Conservation (phyloP, 768 basidiomycete species). For the Leccinellum luteum region DNA sequence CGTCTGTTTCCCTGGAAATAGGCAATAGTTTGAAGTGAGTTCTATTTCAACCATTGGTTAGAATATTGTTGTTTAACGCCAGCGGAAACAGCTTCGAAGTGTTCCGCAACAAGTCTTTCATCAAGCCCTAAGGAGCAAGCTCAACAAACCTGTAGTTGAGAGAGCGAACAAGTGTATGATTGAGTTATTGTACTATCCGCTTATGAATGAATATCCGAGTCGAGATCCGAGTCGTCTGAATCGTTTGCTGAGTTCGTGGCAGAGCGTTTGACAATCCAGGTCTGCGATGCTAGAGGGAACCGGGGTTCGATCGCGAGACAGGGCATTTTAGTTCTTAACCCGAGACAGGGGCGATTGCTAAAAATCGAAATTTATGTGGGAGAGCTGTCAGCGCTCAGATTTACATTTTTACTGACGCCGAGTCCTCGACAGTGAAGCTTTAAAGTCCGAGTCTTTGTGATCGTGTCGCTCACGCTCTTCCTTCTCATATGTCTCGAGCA, state of each 20-base stretch:
- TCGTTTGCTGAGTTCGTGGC: too few relatives aligned
- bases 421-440: slow-evolving; percentile 49
- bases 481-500: slow-evolving; percentile 83
- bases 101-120: neutral
- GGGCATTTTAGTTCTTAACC: too few relatives aligned
- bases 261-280: slow-evolving; percentile 47
- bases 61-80: neutral
- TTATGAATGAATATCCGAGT: neutral
- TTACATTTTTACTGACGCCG: neutral
- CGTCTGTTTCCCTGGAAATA: too few relatives aligned
- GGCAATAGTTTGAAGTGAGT: neutral
- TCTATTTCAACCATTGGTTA: neutral
- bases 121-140: neutral
- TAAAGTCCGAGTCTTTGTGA: slow-evolving; percentile 81
- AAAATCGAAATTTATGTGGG: too few relatives aligned
- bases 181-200: neutral
- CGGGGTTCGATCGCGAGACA: too few relatives aligned
- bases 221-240: neutral
- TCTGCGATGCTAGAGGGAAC: too few relatives aligned
- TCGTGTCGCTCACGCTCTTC: slow-evolving; percentile 78
- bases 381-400: too few relatives aligned
- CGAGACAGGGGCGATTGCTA: too few relatives aligned
- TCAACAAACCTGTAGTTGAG: neutral
- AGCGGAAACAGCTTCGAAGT: neutral
- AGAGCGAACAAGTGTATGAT: neutral